Base-by-base conservation (phyloP, 495 filamentous ascomycete species). In the Penicillium longicatenatum region DNA sequence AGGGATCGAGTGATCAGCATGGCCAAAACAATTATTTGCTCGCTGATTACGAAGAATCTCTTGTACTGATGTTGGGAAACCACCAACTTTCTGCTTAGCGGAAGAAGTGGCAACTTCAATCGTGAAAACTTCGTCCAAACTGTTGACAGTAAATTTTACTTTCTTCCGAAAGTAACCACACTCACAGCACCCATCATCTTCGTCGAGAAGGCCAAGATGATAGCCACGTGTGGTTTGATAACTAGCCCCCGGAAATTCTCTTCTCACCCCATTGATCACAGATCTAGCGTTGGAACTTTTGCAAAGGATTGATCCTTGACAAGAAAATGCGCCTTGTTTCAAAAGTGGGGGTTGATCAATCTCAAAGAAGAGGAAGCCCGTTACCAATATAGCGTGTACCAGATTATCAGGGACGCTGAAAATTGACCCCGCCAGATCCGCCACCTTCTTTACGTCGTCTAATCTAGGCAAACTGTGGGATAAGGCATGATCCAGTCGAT, bases 361-460 rank as follows among this genome's bases (percentile, higher is more conserved):
- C 52, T 69, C 66, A 43, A 69, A 69, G 52, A 62, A 62, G 26
- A 66, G 63, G 31, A 63, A 66, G 6, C 42, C 59, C 6, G 57
- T 62, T 4, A 58, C 60, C 46, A 66, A 37, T n/a, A 58, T 49
- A 11, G 57, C 50, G n/a, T 53, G 58, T 44, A 58, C 48, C 20
- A 66, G 30, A 12, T 52, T 50, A 47, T 63, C 63, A 35, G 57
- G 54, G 12, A 66, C 47, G n/a, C 22, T 30, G 52, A 60, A 66
- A 30, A 12, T 16, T 22, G 37, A 50, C 44, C 39, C 37, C 10
- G 35, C 45, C 26, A 69, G 49, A 2, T 59, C 49, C 11, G 6
- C 20, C 22, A 69, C 26, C 45, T 31, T 44, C 10, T 37, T 29
- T 6, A 61, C 54, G 22, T 70, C 64, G 55, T 70, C 67, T 22